These are phyloP conservation scores for Talaromyces rugulosus DNA, from an alignment of 2,329 filamentous ascomycete genomes.

Conservation along the genomic window DNA sequence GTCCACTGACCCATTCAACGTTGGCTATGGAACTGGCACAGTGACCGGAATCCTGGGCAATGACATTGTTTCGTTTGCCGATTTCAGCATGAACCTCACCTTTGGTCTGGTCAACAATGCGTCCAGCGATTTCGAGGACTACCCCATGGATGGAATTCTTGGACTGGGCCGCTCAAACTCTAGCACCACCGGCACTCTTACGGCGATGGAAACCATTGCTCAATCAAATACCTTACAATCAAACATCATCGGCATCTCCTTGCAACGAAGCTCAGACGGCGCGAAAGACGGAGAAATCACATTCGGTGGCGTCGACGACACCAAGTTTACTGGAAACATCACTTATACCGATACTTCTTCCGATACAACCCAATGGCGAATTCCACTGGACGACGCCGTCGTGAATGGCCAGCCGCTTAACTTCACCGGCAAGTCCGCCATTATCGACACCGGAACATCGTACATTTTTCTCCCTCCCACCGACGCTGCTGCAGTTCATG, in stretches of 20 bases:
- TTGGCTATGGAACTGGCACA: slow-evolving; percentile 73
- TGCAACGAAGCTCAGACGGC: slow-evolving; percentile 64
- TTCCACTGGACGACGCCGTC: slow-evolving; percentile 62
- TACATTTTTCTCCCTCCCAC: slow-evolving; percentile 68
- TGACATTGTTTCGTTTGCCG: slow-evolving; percentile 65
- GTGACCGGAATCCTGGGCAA: slow-evolving; percentile 63
- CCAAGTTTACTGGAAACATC: slow-evolving; percentile 65
- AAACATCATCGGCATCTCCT: slow-evolving; percentile 67
- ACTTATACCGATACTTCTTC: slow-evolving; percentile 57
- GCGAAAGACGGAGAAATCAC: slow-evolving; percentile 70
- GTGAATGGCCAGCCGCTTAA: slow-evolving; percentile 57
- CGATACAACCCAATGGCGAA: slow-evolving; percentile 64
- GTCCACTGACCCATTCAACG: slow-evolving; percentile 54
- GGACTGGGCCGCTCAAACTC: slow-evolving; percentile 65
- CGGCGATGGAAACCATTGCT: slow-evolving; percentile 53
- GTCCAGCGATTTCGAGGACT: slow-evolving; percentile 69
- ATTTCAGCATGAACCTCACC: slow-evolving; percentile 58
- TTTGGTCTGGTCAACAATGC: slow-evolving; percentile 71
- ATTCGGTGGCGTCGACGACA: slow-evolving; percentile 66
- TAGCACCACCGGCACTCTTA: slow-evolving; percentile 27
- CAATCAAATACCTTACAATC: slow-evolving; percentile 54
- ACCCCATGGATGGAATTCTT: slow-evolving; percentile 84
- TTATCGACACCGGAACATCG: slow-evolving; percentile 80
- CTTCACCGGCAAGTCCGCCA: slow-evolving; percentile 56
- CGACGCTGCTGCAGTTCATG: slow-evolving; percentile 66